Evolutionary conservation across 257 asterid genomes (phyloP), one percentile per base, ranked within the genome.

Genomic region (Plantago major): DNA sequence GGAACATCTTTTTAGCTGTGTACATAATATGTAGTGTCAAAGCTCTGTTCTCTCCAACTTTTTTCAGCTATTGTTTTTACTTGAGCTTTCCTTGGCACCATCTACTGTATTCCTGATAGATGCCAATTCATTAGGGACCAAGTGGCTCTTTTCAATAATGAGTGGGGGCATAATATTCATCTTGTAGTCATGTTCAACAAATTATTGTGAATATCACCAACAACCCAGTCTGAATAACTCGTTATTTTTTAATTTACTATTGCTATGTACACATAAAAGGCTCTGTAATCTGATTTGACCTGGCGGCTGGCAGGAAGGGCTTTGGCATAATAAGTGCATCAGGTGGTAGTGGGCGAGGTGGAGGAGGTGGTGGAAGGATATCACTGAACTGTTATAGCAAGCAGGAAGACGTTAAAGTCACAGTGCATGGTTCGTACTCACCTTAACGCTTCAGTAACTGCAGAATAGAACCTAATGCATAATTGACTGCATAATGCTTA

Each of bases 341-440:
- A 62, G 98, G 98, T 68, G 98, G 98, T 67, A 77, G 71, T 66
- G 98, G 98, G 78, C 79, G 87, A 85, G 98, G 98, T 60, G 98
- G 98, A 66, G 98, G 98, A 51, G 98, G 98, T 69, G 98, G 96
- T 70, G 98, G 98, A 69, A 82, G 98, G 78, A 78, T 88, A 73
- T 88, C 98, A 42, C 52, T 91, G 69, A 82, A 84, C 69, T 91
- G 98, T 81, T 78, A 88, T 90, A 91, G 98, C 95, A 91, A 85
- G 81, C 95, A 88, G 81, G 98, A 88, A 82, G 95, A 88, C 59
- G 84, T 91, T 54, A 81, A 84, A 82, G 91, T 91, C 71, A 75
- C 80, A 46, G 92, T 81, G 71, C 95, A 81, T 59, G 98, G 98
- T 91, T 76, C 56, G 91, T 79, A 69, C 71, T 65, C 60, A 67